Percentiles rank a stretch among this genome's conserved stretches.
phyloP scores from a whole-genome alignment of 305 asterid species.

The Stenogyne calaminthoides region DNA sequence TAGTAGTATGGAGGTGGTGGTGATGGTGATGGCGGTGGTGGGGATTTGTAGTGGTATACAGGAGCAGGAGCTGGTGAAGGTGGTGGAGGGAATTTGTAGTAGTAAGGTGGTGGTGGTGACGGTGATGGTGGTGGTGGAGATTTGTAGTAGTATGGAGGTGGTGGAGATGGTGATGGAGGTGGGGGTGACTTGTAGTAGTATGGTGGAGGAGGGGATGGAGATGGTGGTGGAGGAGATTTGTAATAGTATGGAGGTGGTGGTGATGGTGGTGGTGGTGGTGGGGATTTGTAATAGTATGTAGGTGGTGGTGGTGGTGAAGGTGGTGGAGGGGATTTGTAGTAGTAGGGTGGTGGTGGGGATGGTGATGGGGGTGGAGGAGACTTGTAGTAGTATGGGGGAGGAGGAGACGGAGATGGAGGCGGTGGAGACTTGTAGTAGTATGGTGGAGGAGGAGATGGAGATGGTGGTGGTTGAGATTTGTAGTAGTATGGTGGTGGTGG shows the following conservation, averaged over 20 bases:
- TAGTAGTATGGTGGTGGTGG: constrained; percentile 33
- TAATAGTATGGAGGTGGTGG: constrained; percentile 35
- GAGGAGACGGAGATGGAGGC: constrained; percentile 11
- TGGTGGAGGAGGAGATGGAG: constrained; percentile 14
- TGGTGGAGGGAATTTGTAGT: constrained; percentile 38
- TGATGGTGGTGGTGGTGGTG: not conserved
- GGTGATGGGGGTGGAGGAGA: constrained; percentile 35
- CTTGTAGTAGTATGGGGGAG: constrained; percentile 3
- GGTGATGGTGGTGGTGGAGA: constrained; percentile 38
- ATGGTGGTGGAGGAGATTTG: constrained; percentile 35
- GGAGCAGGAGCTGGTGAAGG: constrained; percentile 26
- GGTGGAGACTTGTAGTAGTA: constrained; percentile 34
- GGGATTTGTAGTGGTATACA: constrained; percentile 26
- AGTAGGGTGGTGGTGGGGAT: constrained; percentile 31
- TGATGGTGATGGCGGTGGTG: constrained; percentile 44
- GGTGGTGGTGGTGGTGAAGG: constrained; percentile 14
- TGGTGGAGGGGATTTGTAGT: constrained; percentile 31
- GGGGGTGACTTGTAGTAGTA: constrained; percentile 36
- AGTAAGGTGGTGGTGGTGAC: not conserved
- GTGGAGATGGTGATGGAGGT: constrained; percentile 34
- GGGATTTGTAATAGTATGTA: constrained; percentile 16
- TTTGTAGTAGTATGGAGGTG: constrained; percentile 28
- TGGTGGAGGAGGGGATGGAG: constrained; percentile 9
- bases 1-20: constrained; percentile 28
- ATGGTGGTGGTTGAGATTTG: constrained; percentile 37